phyloP scores from a whole-genome alignment of 108 stramenopile species.

The Pseudonitzschia multistriata region DNA sequence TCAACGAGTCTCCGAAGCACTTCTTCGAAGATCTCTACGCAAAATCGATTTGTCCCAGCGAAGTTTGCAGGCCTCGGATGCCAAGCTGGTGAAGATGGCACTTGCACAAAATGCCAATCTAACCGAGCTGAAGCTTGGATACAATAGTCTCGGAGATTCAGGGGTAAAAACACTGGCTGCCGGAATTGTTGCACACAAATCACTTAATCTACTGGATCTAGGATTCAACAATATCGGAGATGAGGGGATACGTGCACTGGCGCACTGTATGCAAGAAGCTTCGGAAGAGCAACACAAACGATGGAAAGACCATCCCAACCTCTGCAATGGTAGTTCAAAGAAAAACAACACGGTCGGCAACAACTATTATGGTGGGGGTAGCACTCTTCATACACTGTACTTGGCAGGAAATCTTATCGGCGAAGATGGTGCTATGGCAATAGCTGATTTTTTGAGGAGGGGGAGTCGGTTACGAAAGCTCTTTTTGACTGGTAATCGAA shows the following conservation, averaged over 20 bases:
- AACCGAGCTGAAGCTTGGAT: slow-evolving; percentile 76
- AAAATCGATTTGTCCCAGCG: slow-evolving; percentile 85
- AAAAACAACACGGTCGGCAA: not conserved
- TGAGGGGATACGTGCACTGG: slow-evolving; percentile 68
- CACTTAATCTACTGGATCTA: slow-evolving; percentile 65
- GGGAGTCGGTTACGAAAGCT: slow-evolving; percentile 56
- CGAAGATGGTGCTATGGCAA: slow-evolving; percentile 61
- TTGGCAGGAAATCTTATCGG: slow-evolving; percentile 75
- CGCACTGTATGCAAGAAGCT: slow-evolving; percentile 41
- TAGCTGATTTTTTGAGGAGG: slow-evolving; percentile 64
- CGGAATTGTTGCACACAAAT: slow-evolving; percentile 54
- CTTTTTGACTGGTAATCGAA: slow-evolving; percentile 78
- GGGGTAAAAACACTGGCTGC: slow-evolving; percentile 49
- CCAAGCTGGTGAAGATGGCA: slow-evolving; percentile 65
- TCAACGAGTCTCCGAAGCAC: slow-evolving; percentile 58
- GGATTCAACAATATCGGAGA: slow-evolving; percentile 87
- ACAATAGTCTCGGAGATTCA: slow-evolving; percentile 74
- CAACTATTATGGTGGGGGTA: slow-evolving; percentile 10
- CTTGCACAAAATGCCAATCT: slow-evolving; percentile 71
- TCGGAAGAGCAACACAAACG: slow-evolving; percentile 26
- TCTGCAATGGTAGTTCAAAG: not conserved
- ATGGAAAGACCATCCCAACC: not conserved
- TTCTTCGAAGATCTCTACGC: slow-evolving; percentile 47
- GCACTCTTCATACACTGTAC: slow-evolving; percentile 57
- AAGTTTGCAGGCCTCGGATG: slow-evolving; percentile 61